Conservation (phyloP, 2,329 filamentous ascomycete genomes). For the Aureobasidium leucospermi region DNA sequence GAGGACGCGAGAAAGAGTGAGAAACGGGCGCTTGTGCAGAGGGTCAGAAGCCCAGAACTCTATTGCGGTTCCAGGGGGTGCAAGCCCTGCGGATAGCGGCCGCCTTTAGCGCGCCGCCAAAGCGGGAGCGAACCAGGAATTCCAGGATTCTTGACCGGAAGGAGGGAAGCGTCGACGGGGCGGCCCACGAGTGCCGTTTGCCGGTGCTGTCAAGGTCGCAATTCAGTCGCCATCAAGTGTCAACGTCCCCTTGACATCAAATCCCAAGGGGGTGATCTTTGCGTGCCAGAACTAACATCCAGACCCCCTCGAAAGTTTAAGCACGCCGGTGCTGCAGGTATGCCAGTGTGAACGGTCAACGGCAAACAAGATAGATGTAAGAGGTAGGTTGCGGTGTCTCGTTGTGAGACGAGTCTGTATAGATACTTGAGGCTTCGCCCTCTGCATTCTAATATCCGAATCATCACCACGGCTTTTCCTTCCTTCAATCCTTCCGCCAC, state of each 20-base stretch:
- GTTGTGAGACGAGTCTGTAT: slow-evolving; percentile 12
- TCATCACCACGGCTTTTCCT: slow-evolving; percentile 13
- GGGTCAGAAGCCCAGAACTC: slow-evolving; percentile 8
- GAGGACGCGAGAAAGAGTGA: slow-evolving; percentile 8
- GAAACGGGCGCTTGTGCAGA: slow-evolving; percentile 4
- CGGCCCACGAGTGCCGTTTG: slow-evolving; percentile 12
- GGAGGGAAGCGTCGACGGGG: background rate
- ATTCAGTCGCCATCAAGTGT: slow-evolving; percentile 6
- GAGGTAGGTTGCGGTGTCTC: slow-evolving; percentile 9
- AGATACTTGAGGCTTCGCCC: slow-evolving; percentile 11
- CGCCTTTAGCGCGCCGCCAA: slow-evolving; percentile 5
- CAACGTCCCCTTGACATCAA: slow-evolving; percentile 10
- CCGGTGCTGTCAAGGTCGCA: slow-evolving; percentile 13
- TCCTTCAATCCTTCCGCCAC: slow-evolving; percentile 2
- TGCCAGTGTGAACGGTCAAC: slow-evolving; percentile 12
- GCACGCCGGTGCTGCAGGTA: slow-evolving; percentile 8
- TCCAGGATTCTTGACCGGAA: background rate
- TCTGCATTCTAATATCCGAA: slow-evolving; percentile 8
- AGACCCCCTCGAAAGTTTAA: slow-evolving; percentile 8
- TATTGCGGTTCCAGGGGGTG: slow-evolving; percentile 4
- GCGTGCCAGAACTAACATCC: background rate
- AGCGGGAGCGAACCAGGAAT: background rate
- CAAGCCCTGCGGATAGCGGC: slow-evolving; percentile 4
- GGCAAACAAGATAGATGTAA: slow-evolving; percentile 12
- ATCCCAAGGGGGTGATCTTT: background rate